Evolutionary conservation across 768 basidiomycete species (phyloP), one percentile per base, ranked within the genome.

Genomic region (Psilocybe subaeruginosa): DNA sequence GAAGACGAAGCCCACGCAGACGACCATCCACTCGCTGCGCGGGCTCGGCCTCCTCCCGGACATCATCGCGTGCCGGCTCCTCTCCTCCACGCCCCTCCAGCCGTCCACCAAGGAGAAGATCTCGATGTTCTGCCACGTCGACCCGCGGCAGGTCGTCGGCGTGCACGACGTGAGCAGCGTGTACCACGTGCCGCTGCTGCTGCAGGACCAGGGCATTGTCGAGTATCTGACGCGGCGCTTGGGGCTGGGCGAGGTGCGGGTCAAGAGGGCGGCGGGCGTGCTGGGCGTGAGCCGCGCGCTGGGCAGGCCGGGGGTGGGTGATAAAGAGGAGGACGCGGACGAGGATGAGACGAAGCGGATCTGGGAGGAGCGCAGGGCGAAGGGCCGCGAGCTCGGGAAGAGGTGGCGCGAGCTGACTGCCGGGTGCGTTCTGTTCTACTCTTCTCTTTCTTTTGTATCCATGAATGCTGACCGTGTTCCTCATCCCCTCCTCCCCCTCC

Each of bases 1-100:
- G 72, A 99, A 99, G 77, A 99, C 97, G 7, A 99, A 99, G 73
- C 97, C 97, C 0, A 99, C 97, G 0, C 97, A 99, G 74, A 97
- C 96, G 14, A 97, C 95, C 16, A 92, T 99, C 9, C 92, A 97
- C 68, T 95, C 94, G 55, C 77, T 99, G 47, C 85, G 97, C 51
- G 96, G 97, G 3, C 82, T 98, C 16, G 97, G 97, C 66, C 80
- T 99, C 4, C 83, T 95, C 9, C 96, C 97, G 49, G 97, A 99
- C 76, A 74, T 99, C 67, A 97, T 99, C 68, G 97, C 97, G 0
- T 98, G 97, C 74, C 89, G 97, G 43, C 78, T 95, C 33, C 78
- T 92, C 55, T 88, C 91, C 61, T 88, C 91, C 17, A 83, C 91
- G 63, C 89, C 92, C 0, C 81, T 99, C n/a, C 85, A 90, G 56